Percentiles rank a stretch among this genome's conserved stretches.
phyloP scores from a whole-genome alignment of 192 early-diverging fungal species.

The Radiomyces spectabilis region DNA sequence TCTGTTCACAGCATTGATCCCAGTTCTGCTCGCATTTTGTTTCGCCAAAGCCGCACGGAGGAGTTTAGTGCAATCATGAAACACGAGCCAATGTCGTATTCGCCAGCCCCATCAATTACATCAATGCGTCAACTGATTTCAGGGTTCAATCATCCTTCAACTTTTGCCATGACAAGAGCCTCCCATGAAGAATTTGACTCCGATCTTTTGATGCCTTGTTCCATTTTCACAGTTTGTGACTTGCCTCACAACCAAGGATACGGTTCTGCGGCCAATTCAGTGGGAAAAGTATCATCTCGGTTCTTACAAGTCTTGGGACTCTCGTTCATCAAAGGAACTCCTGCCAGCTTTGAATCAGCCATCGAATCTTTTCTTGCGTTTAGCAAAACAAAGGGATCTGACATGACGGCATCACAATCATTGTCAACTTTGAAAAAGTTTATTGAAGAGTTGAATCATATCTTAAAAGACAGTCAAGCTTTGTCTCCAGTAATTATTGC shows the following conservation, averaged over 20 bases:
- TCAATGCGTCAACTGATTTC: constrained; percentile 3
- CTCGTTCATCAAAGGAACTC: constrained; percentile 3
- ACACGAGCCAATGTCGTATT: constrained; percentile 2
- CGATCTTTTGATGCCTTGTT: neutral
- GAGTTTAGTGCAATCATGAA: constrained; percentile 4
- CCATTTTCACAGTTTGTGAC: constrained; percentile 3
- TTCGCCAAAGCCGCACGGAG: neutral
- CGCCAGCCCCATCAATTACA: constrained; percentile 1
- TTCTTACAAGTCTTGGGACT: constrained; percentile 4
- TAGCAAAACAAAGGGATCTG: constrained; percentile 2
- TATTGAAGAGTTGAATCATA: constrained; percentile 2
- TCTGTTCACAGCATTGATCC: constrained; percentile 4
- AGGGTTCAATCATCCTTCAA: constrained; percentile 5
- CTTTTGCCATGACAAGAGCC: constrained; percentile 4
- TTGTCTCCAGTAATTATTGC: constrained; percentile 2
- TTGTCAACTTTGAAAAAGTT: constrained; percentile 1
- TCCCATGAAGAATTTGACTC: constrained; percentile 5
- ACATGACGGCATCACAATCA: neutral
- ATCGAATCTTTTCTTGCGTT: neutral
- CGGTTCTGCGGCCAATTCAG: constrained; percentile 1
- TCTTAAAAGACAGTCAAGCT: constrained; percentile 1
- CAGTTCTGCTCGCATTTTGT: constrained; percentile 2
- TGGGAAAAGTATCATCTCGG: neutral
- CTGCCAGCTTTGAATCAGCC: constrained; percentile 5
- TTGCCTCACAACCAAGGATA: constrained; percentile 8